phyloP scores from a whole-genome alignment of 768 basidiomycete species.

The Amanita muscaria region DNA sequence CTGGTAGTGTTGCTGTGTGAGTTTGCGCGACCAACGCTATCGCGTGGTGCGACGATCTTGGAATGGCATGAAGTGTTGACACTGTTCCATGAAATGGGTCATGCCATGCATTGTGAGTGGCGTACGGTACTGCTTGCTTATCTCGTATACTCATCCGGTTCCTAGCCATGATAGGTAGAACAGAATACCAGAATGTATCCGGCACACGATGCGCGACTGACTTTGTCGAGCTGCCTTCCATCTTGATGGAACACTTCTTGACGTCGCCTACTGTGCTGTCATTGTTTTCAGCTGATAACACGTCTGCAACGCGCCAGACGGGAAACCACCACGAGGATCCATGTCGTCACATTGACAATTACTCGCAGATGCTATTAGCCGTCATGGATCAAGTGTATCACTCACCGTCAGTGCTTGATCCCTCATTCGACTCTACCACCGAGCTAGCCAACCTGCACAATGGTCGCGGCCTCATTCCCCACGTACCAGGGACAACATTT shows the following conservation, averaged over 20 bases:
- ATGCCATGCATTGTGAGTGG: conserved; percentile 95
- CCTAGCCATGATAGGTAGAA: conserved; percentile 89
- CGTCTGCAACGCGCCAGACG: conserved; percentile 34
- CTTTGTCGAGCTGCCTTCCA: conserved; percentile 95
- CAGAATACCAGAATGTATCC: conserved; percentile 95
- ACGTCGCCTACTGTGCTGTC: conserved; percentile 76
- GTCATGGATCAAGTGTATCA: conserved; percentile 88
- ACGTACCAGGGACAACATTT: conserved; percentile 80
- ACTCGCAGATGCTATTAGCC: conserved; percentile 85
- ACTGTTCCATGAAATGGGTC: conserved; percentile 98
- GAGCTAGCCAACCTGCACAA: conserved; percentile 55
- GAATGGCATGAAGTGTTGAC: conserved; percentile 94
- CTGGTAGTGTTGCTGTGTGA: conserved; percentile 88
- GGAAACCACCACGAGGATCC: conserved; percentile 70
- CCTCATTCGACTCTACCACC: conserved; percentile 65
- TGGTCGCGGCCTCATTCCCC: conserved; percentile 70
- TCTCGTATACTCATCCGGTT: background rate
- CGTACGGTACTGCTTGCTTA: background rate
- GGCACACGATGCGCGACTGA: conserved; percentile 98
- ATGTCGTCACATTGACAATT: conserved; percentile 79
- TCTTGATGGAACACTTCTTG: conserved; percentile 97
- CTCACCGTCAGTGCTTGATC: conserved; percentile 47
- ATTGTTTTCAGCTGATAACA: conserved; percentile 55
- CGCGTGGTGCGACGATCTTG: conserved; percentile 62
- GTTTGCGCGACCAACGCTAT: conserved; percentile 55